phyloP scores from a whole-genome alignment of 78 protist genomes.

The Salpingoeca rosetta region DNA sequence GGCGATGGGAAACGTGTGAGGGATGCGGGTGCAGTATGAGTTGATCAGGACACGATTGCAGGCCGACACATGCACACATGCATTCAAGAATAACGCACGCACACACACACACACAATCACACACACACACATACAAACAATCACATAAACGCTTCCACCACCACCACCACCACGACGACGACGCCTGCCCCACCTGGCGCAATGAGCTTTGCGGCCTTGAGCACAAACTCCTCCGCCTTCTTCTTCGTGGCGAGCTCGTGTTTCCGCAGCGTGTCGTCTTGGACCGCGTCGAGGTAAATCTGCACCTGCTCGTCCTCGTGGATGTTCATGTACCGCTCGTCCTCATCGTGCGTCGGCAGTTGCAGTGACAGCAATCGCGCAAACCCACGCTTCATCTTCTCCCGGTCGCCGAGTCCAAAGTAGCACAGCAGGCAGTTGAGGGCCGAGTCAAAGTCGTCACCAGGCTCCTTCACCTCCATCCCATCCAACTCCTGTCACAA shows the following conservation, averaged over 20 bases:
- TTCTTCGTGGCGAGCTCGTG: not conserved
- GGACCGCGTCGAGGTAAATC: not conserved
- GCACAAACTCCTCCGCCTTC: not conserved
- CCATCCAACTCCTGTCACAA: not conserved
- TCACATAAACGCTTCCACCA: too few species aligned
- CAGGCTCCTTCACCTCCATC: not conserved
- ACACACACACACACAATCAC: too few species aligned
- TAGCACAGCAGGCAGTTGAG: slow-evolving; percentile 63
- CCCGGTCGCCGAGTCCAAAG: slow-evolving; percentile 49
- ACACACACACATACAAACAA: too few species aligned
- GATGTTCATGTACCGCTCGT: not conserved
- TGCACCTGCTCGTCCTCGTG: not conserved
- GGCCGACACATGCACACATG: too few species aligned
- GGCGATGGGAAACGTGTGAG: too few species aligned
- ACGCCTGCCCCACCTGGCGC: too few species aligned
- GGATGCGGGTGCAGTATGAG: too few species aligned
- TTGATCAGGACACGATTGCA: too few species aligned
- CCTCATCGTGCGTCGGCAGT: not conserved
- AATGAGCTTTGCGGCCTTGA: slow-evolving; percentile 44
- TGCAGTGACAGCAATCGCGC: not conserved
- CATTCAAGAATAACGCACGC: too few species aligned
- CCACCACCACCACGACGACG: too few species aligned
- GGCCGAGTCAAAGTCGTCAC: slow-evolving; percentile 26
- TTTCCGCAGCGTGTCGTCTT: not conserved
- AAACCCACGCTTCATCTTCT: slow-evolving; percentile 26